Evolutionary conservation across 1,284 basidiomycete species (phyloP).

Genomic region (Phaffia rhodozyma): DNA sequence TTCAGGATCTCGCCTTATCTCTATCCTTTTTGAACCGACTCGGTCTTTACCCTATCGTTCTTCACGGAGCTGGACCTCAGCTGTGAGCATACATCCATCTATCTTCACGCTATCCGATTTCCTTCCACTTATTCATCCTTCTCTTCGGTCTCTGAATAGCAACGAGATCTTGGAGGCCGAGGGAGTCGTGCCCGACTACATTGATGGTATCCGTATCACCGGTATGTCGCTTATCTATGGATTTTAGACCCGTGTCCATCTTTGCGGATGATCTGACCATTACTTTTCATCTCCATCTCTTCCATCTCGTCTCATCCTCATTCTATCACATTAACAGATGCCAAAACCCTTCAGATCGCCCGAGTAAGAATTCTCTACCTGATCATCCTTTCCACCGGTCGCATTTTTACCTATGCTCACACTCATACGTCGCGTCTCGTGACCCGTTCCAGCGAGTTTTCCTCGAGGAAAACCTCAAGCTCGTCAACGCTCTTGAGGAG

Average conservation of each 20-base stretch:
- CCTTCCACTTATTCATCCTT: not conserved
- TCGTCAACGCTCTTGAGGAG: slow-evolving; percentile 78
- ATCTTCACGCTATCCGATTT: not conserved
- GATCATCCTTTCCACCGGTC: not conserved
- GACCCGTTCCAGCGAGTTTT: slow-evolving; percentile 52
- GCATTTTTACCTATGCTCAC: not conserved
- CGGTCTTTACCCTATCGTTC: slow-evolving; percentile 83
- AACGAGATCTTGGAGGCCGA: slow-evolving; percentile 83
- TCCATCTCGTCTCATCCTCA: not conserved
- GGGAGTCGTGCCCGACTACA: slow-evolving; percentile 85
- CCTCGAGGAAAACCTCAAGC: slow-evolving; percentile 85
- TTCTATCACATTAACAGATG: slow-evolving; percentile 42
- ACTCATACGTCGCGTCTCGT: not conserved
- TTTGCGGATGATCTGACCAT: not conserved
- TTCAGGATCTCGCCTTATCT: slow-evolving; percentile 82
- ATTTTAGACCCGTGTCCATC: not conserved
- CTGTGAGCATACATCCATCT: slow-evolving; percentile 35
- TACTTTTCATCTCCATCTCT: not conserved
- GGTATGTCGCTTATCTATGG: slow-evolving; percentile 40
- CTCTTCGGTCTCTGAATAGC: slow-evolving; percentile 18
- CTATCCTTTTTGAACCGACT: slow-evolving; percentile 88
- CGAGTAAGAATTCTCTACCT: slow-evolving; percentile 37
- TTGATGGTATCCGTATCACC: slow-evolving; percentile 88
- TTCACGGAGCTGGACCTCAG: slow-evolving; percentile 91
- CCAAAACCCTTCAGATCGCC: slow-evolving; percentile 81